Base-by-base conservation (phyloP, 1,284 basidiomycete genomes). In the Boletus smithii region DNA sequence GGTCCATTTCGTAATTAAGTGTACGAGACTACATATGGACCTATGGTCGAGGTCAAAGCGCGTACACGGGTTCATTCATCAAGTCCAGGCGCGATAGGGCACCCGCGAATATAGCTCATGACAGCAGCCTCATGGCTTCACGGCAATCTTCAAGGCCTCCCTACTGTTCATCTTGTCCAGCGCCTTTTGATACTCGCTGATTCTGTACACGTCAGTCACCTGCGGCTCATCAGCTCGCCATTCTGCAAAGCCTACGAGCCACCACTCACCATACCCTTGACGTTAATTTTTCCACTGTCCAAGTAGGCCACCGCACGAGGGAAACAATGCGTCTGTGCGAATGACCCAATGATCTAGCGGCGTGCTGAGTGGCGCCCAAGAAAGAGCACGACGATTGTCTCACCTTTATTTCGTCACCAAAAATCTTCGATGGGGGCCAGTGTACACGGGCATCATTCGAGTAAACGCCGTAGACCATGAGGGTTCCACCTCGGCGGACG, bases 291-390 rank as follows among this genome's bases (percentile, higher is more conserved):
- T 30, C 88, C 86, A 55, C 80, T 82, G 59, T 93, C 89, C 48
- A 92, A 77, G 63, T 91, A 90, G 8, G 81, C 82, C 43, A 92
- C 81, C 10, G 88, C 88, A 37, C 90, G 83, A 47, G 89, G 87
- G 76, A 93, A 92, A 71, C 88, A 91, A 71, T 81, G 79, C 7
- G 80, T 85, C 64, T 90, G 89, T 8, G 88, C 82, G 70, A 91
- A 91, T 1, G 88, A 91, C 30, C 88, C 87, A 59, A 91, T 84
- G 60, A 91, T 88, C 85, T 86, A 51, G 14, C 44, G 20, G 40
- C 29, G 18, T 22, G 40, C 47, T 38, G 35, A 55, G 11, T 32
- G n/a, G 31, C 22, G 10, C 17, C 17, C 29, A 37, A 26, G 14
- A 36, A 23, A 26, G 13, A 16, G 6, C 18, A 37, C 32, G 8